Percentiles rank a stretch among this genome's conserved stretches.
Conservation (phyloP, 805 yeast species). For the Nakazawaea wickerhamii region DNA sequence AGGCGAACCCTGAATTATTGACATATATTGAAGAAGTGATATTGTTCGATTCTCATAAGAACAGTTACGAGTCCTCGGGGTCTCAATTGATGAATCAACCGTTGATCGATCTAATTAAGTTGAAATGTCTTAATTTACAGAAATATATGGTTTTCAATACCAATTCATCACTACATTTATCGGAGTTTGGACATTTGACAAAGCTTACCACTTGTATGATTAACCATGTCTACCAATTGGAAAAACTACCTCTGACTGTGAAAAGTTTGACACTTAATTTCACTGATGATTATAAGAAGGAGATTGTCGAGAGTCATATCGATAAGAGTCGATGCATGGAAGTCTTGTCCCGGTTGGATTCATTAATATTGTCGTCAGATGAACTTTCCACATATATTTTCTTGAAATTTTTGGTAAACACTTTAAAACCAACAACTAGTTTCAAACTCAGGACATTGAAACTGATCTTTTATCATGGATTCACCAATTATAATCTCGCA, state of each 20-base stretch:
- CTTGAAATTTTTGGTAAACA: constrained; percentile 24
- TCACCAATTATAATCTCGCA: constrained; percentile 33
- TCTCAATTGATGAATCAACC: constrained; percentile 18
- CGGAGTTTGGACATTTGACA: constrained; percentile 3
- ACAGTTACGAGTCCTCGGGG: constrained; percentile 16
- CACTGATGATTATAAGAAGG: constrained; percentile 12
- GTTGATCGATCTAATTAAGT: constrained; percentile 20
- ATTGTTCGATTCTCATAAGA: constrained; percentile 26
- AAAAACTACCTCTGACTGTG: constrained; percentile 18
- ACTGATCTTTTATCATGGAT: constrained; percentile 41
- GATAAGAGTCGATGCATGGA: constrained; percentile 10
- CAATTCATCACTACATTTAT: constrained; percentile 12
- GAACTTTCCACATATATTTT: constrained; percentile 32
- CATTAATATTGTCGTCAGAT: constrained; percentile 23
- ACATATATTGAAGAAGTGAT: constrained; percentile 28
- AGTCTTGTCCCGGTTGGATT: constrained; percentile 3
- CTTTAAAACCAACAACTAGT: constrained; percentile 4
- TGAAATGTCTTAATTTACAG: constrained; percentile 11
- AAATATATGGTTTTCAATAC: constrained; percentile 15
- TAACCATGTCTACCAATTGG: constrained; percentile 17
- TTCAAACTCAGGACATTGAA: constrained; percentile 29
- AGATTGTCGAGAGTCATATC: neutral
- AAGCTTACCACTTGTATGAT: constrained; percentile 15
- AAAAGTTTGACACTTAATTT: constrained; percentile 16
- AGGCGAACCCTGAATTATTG: constrained; percentile 29